Percentiles rank a stretch among this genome's conserved stretches.
phyloP scores from a whole-genome alignment of 768 basidiomycete species.

The Lepiota venenata region DNA sequence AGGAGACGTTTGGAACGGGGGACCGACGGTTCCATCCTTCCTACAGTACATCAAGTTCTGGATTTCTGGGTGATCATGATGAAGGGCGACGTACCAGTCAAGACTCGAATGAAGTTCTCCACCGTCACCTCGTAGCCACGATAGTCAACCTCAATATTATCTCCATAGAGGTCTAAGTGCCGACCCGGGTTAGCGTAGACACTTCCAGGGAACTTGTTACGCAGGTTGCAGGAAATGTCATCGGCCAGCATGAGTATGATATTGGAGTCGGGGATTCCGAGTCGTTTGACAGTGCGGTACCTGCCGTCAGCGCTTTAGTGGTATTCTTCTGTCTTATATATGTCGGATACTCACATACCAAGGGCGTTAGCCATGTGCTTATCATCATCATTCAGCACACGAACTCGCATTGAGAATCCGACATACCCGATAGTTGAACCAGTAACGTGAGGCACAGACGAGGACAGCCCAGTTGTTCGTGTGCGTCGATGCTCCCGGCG shows the following conservation, averaged over 20 bases:
- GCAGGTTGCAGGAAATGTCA: constrained; percentile 89
- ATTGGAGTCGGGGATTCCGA: constrained; percentile 97
- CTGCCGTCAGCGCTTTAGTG: constrained; percentile 31
- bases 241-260: constrained; percentile 99
- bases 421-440: constrained; percentile 97
- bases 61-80: not conserved
- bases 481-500: constrained; percentile 42
- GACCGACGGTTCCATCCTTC: constrained; percentile 78
- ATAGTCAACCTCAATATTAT: constrained; percentile 97
- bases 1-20: constrained; percentile 92
- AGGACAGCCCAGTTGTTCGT: constrained; percentile 99
- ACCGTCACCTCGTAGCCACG: constrained; percentile 98
- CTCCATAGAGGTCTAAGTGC: constrained; percentile 87
- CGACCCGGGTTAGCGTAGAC: constrained; percentile 89
- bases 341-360: constrained; percentile 67
- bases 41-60: constrained; percentile 33
- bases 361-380: constrained; percentile 99
- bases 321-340: not conserved
- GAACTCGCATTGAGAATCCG: not conserved
- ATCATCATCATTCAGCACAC: constrained; percentile 7
- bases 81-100: constrained; percentile 66
- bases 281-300: constrained; percentile 97
- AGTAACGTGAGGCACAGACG: constrained; percentile 91
- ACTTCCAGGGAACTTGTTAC: constrained; percentile 89
- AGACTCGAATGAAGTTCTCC: constrained; percentile 88